Percentiles rank a stretch among this genome's conserved stretches.
Conservation (phyloP, 495 filamentous ascomycete genomes). For the Astrothelium macrocarpum region DNA sequence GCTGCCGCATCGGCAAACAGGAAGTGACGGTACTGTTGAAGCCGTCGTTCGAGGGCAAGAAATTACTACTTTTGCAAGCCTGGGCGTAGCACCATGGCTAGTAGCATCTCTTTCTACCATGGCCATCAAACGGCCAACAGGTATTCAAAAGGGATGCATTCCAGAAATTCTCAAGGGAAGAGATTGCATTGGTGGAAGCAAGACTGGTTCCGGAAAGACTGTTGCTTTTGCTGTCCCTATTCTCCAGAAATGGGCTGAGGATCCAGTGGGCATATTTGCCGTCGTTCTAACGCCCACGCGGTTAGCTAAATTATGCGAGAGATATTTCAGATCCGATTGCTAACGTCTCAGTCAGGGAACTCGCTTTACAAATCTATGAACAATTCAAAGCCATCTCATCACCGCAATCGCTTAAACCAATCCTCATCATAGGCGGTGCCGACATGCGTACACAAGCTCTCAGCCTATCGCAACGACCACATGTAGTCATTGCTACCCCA, state of each 20-base stretch:
- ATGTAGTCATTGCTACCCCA: constrained; percentile 90
- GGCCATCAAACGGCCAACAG: constrained; percentile 81
- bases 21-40: neutral
- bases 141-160: constrained; percentile 87
- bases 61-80: constrained; percentile 58
- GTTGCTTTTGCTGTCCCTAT: constrained; percentile 91
- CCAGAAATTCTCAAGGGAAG: constrained; percentile 79
- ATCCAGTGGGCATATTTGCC: constrained; percentile 85
- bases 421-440: constrained; percentile 79
- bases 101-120: constrained; percentile 73
- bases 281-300: constrained; percentile 83
- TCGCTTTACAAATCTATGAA: constrained; percentile 91
- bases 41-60: constrained; percentile 8
- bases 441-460: constrained; percentile 91
- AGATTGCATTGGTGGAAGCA: constrained; percentile 88
- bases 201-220: constrained; percentile 98
- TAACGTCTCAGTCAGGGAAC: constrained; percentile 48
- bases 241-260: constrained; percentile 82
- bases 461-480: constrained; percentile 66
- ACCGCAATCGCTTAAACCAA: constrained; percentile 71
- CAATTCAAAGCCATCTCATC: constrained; percentile 87
- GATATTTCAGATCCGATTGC: neutral
- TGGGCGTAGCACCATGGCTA: constrained; percentile 80
- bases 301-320: constrained; percentile 31
- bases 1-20: neutral